Base-by-base conservation (phyloP, 78 protist genomes). In the Dictyostelium firmibasis region DNA sequence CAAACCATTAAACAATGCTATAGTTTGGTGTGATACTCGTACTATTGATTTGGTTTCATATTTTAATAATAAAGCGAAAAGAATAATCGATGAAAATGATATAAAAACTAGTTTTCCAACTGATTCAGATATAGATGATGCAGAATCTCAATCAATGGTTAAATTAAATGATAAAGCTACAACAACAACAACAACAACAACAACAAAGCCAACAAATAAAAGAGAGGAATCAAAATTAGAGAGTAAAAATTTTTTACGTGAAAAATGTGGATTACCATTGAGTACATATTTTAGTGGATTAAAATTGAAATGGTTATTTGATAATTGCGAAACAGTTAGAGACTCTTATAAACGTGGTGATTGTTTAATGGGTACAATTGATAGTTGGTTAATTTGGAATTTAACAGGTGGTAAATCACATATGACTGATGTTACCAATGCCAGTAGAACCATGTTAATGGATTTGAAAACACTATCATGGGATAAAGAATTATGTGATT, bases 351-450 rank as follows among this genome's bases (percentile, higher is more conserved):
- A 27, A 0, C 29, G 44, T 8, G 98, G 98, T 4, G 11, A 33
- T 2, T 62, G 74, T 9, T 18, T 87, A 20, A 95, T 98, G n/a
- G 99, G 99, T 8, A 99, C 99, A 3, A 86, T 99, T 9, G 99
- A 99, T 79, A 64, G 98, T 14, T 99, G 99, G 99, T 86, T 99
- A 9, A 62, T 43, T 33, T 76, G 97, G 98, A 97, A 98, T 36
- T 89, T 99, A 64, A 98, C 99, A 4, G 98, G 97, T 10, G 98
- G 98, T 10, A 25, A 41, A 31, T 41, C 25, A 1, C 99, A 98
- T 85, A 91, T 82, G 0, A 99, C 99, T 7, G 99, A 99, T 89
- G 99, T 98, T 25, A 97, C 99, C 82, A 99, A 99, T 87, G 99
- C 99, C 20, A 81, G 96, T 25, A 96, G 99, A 38, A 99, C 99